Conservation (phyloP, 2,329 filamentous ascomycete species). For the Fusarium mangiferae region DNA sequence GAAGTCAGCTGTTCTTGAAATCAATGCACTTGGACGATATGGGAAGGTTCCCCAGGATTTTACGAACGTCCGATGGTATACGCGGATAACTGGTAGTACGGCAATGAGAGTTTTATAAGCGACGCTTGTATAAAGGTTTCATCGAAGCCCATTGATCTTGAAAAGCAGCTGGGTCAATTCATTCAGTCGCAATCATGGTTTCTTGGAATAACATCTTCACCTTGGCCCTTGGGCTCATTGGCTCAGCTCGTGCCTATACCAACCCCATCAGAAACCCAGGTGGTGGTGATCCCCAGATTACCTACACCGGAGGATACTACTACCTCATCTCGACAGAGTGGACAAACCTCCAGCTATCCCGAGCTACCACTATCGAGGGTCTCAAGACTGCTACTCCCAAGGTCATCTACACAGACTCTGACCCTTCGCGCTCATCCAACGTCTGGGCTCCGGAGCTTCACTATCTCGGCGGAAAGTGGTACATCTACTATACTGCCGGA, state of each 20-base stretch:
- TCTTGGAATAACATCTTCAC: slow-evolving; percentile 28
- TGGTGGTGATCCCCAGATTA: slow-evolving; percentile 64
- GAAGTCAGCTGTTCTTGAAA: neutral
- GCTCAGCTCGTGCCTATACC: slow-evolving; percentile 51
- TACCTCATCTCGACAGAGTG: slow-evolving; percentile 67
- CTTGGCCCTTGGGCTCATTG: slow-evolving; percentile 18
- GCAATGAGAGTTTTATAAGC: neutral
- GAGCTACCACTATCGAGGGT: slow-evolving; percentile 63
- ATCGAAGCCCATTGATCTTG: neutral
- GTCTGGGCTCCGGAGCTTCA: slow-evolving; percentile 69
- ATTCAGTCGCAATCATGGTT: slow-evolving; percentile 7
- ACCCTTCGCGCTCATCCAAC: slow-evolving; percentile 61
- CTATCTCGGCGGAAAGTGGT: slow-evolving; percentile 60
- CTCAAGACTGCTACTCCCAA: slow-evolving; percentile 64
- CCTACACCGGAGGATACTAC: slow-evolving; percentile 64
- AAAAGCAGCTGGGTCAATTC: no score
- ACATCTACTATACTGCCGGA: slow-evolving; percentile 67
- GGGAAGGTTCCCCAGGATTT: neutral
- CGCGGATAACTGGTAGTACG: neutral
- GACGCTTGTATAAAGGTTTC: neutral
- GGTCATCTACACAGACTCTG: slow-evolving; percentile 60
- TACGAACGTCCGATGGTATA: neutral
- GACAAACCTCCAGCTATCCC: slow-evolving; percentile 64
- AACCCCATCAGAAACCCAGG: slow-evolving; percentile 62
- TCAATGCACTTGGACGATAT: neutral